phyloP scores from a whole-genome alignment of 2,329 filamentous ascomycete species.

The Trichoderma aggressivum region DNA sequence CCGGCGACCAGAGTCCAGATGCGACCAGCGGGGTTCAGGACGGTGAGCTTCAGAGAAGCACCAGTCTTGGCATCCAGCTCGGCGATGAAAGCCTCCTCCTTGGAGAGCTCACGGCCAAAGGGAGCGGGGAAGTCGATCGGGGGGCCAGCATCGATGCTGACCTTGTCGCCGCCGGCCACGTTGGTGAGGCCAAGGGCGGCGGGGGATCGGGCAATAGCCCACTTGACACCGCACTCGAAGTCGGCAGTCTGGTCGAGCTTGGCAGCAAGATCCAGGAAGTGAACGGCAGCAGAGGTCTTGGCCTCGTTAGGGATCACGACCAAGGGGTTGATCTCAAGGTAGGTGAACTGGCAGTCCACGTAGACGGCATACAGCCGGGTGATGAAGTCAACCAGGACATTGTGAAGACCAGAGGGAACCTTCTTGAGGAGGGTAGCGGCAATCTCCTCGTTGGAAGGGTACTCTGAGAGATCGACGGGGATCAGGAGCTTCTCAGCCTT shows the following conservation, averaged over 20 bases:
- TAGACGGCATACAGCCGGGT: slow-evolving; percentile 97
- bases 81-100: slow-evolving; percentile 98
- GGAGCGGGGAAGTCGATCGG: slow-evolving; percentile 99
- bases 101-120: slow-evolving; percentile 96
- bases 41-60: slow-evolving; percentile 96
- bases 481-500: slow-evolving; percentile 99
- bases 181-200: slow-evolving; percentile 80
- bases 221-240: slow-evolving; percentile 98
- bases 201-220: slow-evolving; percentile 91
- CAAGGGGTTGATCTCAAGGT: slow-evolving; percentile 99
- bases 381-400: slow-evolving; percentile 99
- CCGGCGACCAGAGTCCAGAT: slow-evolving; percentile 98
- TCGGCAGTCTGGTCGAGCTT: slow-evolving; percentile 99
- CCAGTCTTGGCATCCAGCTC: slow-evolving; percentile 99
- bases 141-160: slow-evolving; percentile 92
- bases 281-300: slow-evolving; percentile 86
- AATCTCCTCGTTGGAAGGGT: slow-evolving; percentile 94
- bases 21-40: slow-evolving; percentile 85
- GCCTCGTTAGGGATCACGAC: slow-evolving; percentile 95
- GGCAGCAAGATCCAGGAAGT: slow-evolving; percentile 97
- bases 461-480: slow-evolving; percentile 89
- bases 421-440: slow-evolving; percentile 82
- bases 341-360: slow-evolving; percentile 99
- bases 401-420: slow-evolving; percentile 92
- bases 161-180: slow-evolving; percentile 66